Conservation (phyloP, 257 asterid species). For the Nicotiana benthamiana region DNA sequence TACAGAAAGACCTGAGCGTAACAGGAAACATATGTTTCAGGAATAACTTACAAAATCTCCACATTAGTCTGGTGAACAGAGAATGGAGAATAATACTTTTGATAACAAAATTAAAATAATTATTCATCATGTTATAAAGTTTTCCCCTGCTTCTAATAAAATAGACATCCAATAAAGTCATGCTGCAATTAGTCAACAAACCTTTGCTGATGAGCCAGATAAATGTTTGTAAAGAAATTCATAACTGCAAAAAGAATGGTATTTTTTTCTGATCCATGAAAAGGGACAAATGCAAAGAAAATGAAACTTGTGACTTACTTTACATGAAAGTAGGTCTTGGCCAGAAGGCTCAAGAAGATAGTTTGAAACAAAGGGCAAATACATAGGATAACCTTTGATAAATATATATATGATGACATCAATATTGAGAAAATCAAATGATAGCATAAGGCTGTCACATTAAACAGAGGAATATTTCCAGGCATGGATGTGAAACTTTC, state of each 20-base stretch:
- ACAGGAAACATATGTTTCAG: background rate
- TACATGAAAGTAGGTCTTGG: background rate
- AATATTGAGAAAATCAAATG: background rate
- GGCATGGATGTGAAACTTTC: background rate
- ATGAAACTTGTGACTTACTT: background rate
- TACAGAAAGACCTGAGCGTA: constrained; percentile 64
- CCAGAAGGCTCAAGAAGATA: background rate
- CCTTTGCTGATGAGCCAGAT: background rate
- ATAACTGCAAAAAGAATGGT: background rate
- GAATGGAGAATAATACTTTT: background rate
- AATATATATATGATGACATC: background rate
- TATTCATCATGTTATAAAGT: background rate
- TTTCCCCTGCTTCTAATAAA: background rate
- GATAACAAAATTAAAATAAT: background rate
- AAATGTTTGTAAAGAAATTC: background rate
- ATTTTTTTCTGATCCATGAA: background rate
- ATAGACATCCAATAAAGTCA: background rate
- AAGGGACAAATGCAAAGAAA: background rate
- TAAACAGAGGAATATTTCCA: background rate
- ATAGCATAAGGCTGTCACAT: background rate
- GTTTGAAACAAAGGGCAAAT: background rate
- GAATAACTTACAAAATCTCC: background rate
- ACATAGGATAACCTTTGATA: background rate
- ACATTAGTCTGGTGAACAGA: background rate
- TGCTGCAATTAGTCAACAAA: background rate